phyloP scores from a whole-genome alignment of 2,329 filamentous ascomycete species.

The Myriosclerotinia duriaeana region DNA sequence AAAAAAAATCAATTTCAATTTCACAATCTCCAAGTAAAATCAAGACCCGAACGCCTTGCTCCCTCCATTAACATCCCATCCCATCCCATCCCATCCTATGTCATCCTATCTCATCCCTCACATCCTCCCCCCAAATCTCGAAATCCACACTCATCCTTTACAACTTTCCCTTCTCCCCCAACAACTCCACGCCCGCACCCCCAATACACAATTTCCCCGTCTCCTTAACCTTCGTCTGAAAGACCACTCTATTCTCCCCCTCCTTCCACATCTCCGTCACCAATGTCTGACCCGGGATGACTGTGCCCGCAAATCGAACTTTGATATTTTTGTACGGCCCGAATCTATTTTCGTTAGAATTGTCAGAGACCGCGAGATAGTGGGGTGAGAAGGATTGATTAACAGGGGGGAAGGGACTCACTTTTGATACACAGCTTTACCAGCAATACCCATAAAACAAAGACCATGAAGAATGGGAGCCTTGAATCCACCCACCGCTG shows the following conservation, averaged over 20 bases:
- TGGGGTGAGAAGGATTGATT: not conserved
- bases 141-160: not conserved
- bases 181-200: constrained; percentile 74
- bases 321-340: constrained; percentile 88
- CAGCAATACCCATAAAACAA: constrained; percentile 88
- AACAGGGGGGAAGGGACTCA: constrained; percentile 42
- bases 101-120: too few species aligned
- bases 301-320: constrained; percentile 83
- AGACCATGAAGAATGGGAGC: constrained; percentile 94
- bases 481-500: constrained; percentile 94
- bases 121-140: too few species aligned
- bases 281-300: constrained; percentile 84
- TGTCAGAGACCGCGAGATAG: not conserved
- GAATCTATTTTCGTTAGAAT: constrained; percentile 37
- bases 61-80: not conserved
- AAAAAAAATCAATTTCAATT: not conserved
- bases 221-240: constrained; percentile 88
- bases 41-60: not conserved
- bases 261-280: constrained; percentile 95
- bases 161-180: constrained; percentile 18
- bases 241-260: constrained; percentile 70
- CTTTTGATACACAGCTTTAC: constrained; percentile 82
- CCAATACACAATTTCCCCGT: constrained; percentile 86
- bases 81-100: not conserved
- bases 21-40: not conserved